Evolutionary conservation across 2,329 filamentous ascomycete species (phyloP).

Genomic region (Aaosphaeria arxii): DNA sequence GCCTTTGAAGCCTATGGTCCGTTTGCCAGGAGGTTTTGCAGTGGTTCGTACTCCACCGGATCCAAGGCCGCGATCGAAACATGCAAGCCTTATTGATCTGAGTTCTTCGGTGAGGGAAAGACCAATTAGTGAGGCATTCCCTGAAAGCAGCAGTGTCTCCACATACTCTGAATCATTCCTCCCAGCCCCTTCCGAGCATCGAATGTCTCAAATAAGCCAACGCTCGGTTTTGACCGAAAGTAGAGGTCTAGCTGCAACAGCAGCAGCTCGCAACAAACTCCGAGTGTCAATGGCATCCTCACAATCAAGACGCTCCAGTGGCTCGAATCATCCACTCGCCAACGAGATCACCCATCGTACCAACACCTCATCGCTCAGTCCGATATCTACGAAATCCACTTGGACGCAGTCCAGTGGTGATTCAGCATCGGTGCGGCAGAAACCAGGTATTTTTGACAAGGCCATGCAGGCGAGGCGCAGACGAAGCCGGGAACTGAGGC

Average conservation of each 20-base stretch:
- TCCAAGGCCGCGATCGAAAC: neutral
- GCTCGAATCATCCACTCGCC: neutral
- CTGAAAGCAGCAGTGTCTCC: neutral
- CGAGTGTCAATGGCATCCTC: conserved; percentile 7
- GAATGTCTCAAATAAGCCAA: conserved; percentile 14
- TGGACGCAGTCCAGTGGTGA: neutral
- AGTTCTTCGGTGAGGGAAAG: neutral
- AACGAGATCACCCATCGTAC: neutral
- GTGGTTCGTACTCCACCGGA: conserved; percentile 14
- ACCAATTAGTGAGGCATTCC: conserved; percentile 1
- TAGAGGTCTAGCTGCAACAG: neutral
- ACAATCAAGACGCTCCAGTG: neutral
- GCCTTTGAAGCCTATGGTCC: conserved; percentile 3
- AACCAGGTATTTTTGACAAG: conserved; percentile 16
- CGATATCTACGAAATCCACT: too few relatives aligned
- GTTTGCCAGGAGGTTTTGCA: conserved; percentile 20
- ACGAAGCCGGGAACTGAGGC: conserved; percentile 16
- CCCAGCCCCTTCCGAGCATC: conserved; percentile 4
- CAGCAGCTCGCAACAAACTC: conserved; percentile 5
- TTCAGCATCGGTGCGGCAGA: conserved; percentile 5
- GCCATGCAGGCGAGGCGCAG: conserved; percentile 20
- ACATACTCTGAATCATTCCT: conserved; percentile 1
- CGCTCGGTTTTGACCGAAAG: conserved; percentile 5
- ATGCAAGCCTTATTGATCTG: neutral
- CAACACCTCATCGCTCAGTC: neutral